Conservation (phyloP, 1,284 basidiomycete species). For the Tilletiaria anomala region DNA sequence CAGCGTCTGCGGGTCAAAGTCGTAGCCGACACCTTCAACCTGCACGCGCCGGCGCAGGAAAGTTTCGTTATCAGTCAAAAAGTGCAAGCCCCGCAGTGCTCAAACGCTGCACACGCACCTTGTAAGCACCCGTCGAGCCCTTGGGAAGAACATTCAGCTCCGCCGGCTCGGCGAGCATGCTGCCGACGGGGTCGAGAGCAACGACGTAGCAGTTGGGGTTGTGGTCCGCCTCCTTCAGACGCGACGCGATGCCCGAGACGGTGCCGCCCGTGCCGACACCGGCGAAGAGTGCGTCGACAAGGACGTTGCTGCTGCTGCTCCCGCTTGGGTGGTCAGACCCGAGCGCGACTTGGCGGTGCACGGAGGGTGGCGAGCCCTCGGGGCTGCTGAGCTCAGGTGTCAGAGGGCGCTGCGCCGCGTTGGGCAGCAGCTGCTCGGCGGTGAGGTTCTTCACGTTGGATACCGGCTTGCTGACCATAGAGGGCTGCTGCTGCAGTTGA, state of each 20-base stretch:
- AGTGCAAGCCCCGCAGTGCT: too few species aligned
- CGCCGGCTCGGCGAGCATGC: slow-evolving; percentile 62
- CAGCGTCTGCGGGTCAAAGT: slow-evolving; percentile 27
- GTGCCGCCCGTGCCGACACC: slow-evolving; percentile 92
- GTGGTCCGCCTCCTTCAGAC: slow-evolving; percentile 46
- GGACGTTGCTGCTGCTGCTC: not conserved
- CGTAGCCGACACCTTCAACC: slow-evolving; percentile 40
- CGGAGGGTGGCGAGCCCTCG: too few species aligned
- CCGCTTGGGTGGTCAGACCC: not conserved
- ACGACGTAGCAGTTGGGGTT: slow-evolving; percentile 46
- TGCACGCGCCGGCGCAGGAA: too few species aligned
- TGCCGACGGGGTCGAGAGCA: slow-evolving; percentile 87
- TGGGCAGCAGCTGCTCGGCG: too few species aligned
- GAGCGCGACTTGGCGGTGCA: too few species aligned
- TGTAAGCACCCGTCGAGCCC: slow-evolving; percentile 53
- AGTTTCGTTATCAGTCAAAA: too few species aligned
- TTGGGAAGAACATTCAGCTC: slow-evolving; percentile 47
- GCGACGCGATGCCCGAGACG: slow-evolving; percentile 68
- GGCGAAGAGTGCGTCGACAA: slow-evolving; percentile 44
- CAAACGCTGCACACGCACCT: too few species aligned
- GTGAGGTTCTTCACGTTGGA: too few species aligned
- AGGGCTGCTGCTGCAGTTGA: too few species aligned
- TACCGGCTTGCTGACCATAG: too few species aligned
- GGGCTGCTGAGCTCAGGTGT: too few species aligned
- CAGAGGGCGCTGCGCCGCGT: too few species aligned